A percentile compares a stretch with the other conserved stretches of the same genome.
Evolutionary conservation across 23 red algal genomes (phyloP).

Genomic region (Gracilaria caudata): DNA sequence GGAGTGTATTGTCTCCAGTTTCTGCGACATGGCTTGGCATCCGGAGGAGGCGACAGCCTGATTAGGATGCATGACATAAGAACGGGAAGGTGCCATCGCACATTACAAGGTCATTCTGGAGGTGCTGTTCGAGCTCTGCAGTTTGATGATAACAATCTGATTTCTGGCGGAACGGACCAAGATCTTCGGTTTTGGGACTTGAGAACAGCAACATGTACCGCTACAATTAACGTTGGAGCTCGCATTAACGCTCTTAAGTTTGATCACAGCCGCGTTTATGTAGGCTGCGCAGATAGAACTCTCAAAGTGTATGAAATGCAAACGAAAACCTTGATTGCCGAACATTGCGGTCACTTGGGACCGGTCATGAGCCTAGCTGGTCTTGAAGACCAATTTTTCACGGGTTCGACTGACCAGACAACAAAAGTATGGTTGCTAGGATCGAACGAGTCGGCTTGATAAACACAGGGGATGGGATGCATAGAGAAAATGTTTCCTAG

Average conservation of each 20-base stretch:
- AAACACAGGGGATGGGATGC: constrained; percentile 6
- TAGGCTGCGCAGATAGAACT: constrained; percentile 57
- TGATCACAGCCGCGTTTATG: constrained; percentile 58
- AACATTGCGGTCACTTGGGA: constrained; percentile 69
- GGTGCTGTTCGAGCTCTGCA: constrained; percentile 74
- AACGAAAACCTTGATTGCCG: constrained; percentile 44
- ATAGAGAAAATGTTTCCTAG: constrained; percentile 21
- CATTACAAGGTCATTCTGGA: constrained; percentile 64
- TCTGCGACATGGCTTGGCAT: constrained; percentile 80
- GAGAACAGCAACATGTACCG: constrained; percentile 54
- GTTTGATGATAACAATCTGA: constrained; percentile 63
- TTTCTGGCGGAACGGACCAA: constrained; percentile 68
- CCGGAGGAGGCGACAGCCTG: constrained; percentile 71
- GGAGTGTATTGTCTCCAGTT: constrained; percentile 84
- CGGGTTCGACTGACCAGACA: constrained; percentile 74
- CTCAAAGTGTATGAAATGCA: constrained; percentile 56
- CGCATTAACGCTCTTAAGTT: constrained; percentile 67
- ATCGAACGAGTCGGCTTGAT: constrained; percentile 6
- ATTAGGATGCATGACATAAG: constrained; percentile 88
- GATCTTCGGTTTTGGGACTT: constrained; percentile 79
- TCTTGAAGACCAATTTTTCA: constrained; percentile 59
- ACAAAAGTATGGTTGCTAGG: constrained; percentile 50
- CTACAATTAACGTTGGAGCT: constrained; percentile 53
- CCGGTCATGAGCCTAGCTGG: constrained; percentile 60
- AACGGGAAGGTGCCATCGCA: constrained; percentile 83